Percentiles rank a stretch among this genome's conserved stretches.
These are phyloP conservation scores for Aspergillus sergii DNA, from an alignment of 2,329 filamentous ascomycete genomes.

Conservation along the genomic window DNA sequence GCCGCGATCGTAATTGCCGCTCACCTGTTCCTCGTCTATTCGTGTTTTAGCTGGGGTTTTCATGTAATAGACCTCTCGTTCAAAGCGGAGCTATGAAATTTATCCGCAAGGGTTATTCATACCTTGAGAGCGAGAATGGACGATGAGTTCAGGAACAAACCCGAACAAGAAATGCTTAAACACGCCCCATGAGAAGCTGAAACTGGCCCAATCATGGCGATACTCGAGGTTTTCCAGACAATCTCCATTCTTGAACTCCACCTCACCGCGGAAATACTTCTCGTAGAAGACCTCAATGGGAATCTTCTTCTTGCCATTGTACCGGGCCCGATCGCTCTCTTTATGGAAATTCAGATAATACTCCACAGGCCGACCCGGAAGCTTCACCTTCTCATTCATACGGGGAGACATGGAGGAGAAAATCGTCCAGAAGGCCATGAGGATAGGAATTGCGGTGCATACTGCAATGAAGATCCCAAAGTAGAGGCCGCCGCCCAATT, in stretches of 20 bases:
- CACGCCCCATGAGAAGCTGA: constrained; percentile 82
- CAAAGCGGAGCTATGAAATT: neutral
- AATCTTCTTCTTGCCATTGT: constrained; percentile 53
- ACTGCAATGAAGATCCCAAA: constrained; percentile 85
- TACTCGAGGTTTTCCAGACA: constrained; percentile 86
- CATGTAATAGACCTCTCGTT: neutral
- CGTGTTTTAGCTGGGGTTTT: neutral
- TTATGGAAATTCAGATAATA: constrained; percentile 67
- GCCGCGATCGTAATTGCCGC: constrained; percentile 95
- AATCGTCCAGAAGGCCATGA: constrained; percentile 79
- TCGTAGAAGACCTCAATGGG: constrained; percentile 84
- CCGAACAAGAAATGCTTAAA: constrained; percentile 87
- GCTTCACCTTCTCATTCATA: constrained; percentile 87
- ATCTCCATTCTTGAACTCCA: constrained; percentile 88
- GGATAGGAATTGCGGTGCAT: constrained; percentile 75
- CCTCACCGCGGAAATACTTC: constrained; percentile 94
- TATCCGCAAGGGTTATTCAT: constrained; percentile 15
- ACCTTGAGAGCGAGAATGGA: constrained; percentile 90
- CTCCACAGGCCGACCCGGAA: constrained; percentile 84
- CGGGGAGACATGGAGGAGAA: constrained; percentile 81
- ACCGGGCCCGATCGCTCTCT: constrained; percentile 49
- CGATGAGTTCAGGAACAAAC: constrained; percentile 86
- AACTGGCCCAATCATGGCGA: constrained; percentile 95
- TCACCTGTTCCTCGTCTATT: constrained; percentile 92
- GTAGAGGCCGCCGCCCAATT: constrained; percentile 81